Conservation (phyloP, 1,284 basidiomycete genomes). For the Microbotryum lychnidis-dioicae region DNA sequence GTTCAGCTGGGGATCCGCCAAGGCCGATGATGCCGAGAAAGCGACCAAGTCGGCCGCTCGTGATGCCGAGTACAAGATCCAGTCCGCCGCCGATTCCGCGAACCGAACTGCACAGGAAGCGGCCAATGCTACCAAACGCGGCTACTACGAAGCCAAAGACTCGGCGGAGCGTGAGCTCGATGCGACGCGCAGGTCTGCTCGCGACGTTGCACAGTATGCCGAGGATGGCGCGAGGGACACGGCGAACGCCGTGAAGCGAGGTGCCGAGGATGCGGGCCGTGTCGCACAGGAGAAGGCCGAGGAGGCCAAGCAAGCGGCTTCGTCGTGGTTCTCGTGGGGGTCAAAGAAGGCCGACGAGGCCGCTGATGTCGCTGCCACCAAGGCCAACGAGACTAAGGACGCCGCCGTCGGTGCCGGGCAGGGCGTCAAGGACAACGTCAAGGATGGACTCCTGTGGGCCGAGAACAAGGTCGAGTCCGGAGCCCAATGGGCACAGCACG, state of each 20-base stretch:
- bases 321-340: conserved; percentile 4
- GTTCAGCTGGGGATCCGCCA: conserved; percentile 13
- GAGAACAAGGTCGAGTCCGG: conserved; percentile 16
- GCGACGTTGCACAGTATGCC: too few relatives aligned
- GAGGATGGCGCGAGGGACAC: too few relatives aligned
- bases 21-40: conserved; percentile 11
- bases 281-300: neutral
- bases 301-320: conserved; percentile 2
- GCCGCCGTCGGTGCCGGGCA: neutral
- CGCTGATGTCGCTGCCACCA: neutral
- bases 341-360: neutral
- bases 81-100: too few relatives aligned
- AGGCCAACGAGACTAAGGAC: neutral
- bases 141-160: too few relatives aligned
- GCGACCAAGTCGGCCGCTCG: conserved; percentile 6
- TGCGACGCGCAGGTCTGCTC: too few relatives aligned
- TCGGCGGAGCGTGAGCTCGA: too few relatives aligned
- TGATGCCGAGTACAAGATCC: too few relatives aligned
- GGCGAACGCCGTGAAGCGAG: too few relatives aligned
- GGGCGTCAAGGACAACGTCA: neutral
- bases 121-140: too few relatives aligned
- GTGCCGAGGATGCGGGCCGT: too few relatives aligned
- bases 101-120: too few relatives aligned
- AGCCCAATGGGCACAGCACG: conserved; percentile 19
- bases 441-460: conserved; percentile 13